A percentile compares a stretch with the other conserved stretches of the same genome.
Conservation (phyloP, 2,329 filamentous ascomycete genomes). For the Fusarium oligoseptatum region DNA sequence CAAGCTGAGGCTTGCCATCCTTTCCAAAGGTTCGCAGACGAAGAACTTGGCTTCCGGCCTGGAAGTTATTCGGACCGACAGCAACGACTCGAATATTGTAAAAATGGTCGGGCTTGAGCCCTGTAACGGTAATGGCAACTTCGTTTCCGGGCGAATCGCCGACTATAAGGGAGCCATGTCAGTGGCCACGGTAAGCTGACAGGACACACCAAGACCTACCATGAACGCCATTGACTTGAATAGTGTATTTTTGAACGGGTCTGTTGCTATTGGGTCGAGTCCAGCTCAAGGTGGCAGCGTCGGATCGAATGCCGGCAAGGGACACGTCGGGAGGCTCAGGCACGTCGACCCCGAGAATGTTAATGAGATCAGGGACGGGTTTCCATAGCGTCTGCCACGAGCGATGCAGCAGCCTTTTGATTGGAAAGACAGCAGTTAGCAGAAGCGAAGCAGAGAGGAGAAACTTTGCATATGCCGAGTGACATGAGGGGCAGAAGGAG, state of each 20-base stretch:
- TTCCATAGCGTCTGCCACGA: constrained; percentile 91
- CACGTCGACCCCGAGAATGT: constrained; percentile 93
- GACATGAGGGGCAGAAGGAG: constrained; percentile 7
- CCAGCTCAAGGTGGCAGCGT: constrained; percentile 93
- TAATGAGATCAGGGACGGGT: constrained; percentile 90
- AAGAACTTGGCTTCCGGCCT: constrained; percentile 87
- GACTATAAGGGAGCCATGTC: constrained; percentile 63
- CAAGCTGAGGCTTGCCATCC: constrained; percentile 73
- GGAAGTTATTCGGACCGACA: constrained; percentile 91
- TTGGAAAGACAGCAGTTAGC: constrained; percentile 27
- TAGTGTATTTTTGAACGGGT: constrained; percentile 86
- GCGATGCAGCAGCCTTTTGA: constrained; percentile 81
- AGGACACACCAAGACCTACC: constrained; percentile 65
- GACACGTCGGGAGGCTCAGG: constrained; percentile 91
- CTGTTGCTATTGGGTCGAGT: constrained; percentile 76
- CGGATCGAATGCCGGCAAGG: constrained; percentile 87
- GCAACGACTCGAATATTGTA: constrained; percentile 96
- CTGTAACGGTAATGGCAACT: constrained; percentile 84
- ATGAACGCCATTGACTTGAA: constrained; percentile 93
- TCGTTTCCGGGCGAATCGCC: constrained; percentile 77
- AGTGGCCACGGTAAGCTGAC: constrained; percentile 10
- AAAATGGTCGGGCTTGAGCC: constrained; percentile 86
- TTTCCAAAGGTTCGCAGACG: constrained; percentile 82
- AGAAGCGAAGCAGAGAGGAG: not conserved
- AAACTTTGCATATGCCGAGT: not conserved